Evolutionary conservation across 257 asterid species (phyloP), one percentile per base, ranked within the genome.

Genomic region (Mitragyna speciosa): DNA sequence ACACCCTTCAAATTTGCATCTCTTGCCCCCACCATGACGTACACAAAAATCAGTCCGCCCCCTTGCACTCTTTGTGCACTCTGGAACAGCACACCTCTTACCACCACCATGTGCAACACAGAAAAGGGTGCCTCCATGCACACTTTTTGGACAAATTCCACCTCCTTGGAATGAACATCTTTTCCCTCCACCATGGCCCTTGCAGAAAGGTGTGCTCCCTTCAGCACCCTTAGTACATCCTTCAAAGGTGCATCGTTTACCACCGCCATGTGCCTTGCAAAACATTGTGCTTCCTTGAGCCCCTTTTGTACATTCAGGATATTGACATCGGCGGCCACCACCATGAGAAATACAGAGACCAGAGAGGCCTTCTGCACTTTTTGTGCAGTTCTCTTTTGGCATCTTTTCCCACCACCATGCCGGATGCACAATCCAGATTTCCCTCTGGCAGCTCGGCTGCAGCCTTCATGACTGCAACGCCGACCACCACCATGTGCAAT

Each of bases 321-420:
- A 85, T 89, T 91, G 97, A 86, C 98, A 94, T 59, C 98, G 84
- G 5, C 97, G 90, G 49, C 98, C 97, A 59, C 98, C 98, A 30
- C 98, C 98, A 70, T 94, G 98, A 20, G 98, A 94, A 82, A 94
- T 94, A 84, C 98, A 94, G 78, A 93, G 97, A 70, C 98, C 98
- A 65, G 97, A 93, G 56, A 91, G 96, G 49, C 98, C 98, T 87
- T 93, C 97, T 1, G 98, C 98, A 74, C 98, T 93, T 84, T 87
- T 91, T 8, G 90, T 84, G 86, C 98, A 94, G 75, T 87, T 85
- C n/a, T 91, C 97, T 33, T 85, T 85, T 89, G 96, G 87, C 98
- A 94, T 82, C 98, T 88, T 88, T 93, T 94, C n/a, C 97, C 97
- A 26, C 98, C 98, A 12, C 98, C 98, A 47, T 94, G 98, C 2